These are phyloP conservation scores for Xylariaceae sp. DNA, from an alignment of 2,329 filamentous ascomycete species.

Conservation along the genomic window DNA sequence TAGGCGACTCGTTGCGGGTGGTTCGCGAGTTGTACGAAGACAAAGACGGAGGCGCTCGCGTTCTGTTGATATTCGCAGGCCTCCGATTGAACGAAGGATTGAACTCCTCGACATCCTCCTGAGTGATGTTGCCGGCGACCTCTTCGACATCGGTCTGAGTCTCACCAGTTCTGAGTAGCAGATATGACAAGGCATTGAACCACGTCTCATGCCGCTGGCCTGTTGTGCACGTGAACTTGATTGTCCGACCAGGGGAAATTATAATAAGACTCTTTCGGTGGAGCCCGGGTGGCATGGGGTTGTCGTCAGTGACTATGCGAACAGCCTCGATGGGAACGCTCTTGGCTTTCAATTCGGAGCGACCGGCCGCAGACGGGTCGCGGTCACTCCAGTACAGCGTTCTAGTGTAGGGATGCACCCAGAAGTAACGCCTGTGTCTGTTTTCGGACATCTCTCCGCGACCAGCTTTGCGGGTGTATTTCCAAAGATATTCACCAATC, in stretches of 20 bases:
- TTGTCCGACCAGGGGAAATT: slow-evolving; percentile 80
- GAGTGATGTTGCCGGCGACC: slow-evolving; percentile 58
- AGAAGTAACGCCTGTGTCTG: slow-evolving; percentile 94
- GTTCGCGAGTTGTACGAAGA: slow-evolving; percentile 80
- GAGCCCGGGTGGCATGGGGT: slow-evolving; percentile 90
- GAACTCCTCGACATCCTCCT: slow-evolving; percentile 75
- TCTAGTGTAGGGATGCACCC: slow-evolving; percentile 96
- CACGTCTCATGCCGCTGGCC: slow-evolving; percentile 96
- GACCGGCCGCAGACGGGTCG: slow-evolving; percentile 80
- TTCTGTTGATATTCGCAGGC: slow-evolving; percentile 49
- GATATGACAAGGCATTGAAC: slow-evolving; percentile 95
- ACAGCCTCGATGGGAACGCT: slow-evolving; percentile 94
- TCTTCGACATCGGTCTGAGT: slow-evolving; percentile 65
- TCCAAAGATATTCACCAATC: slow-evolving; percentile 99
- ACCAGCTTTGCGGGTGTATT: slow-evolving; percentile 95
- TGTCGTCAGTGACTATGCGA: slow-evolving; percentile 89
- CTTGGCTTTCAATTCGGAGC: slow-evolving; percentile 76
- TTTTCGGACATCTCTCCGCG: slow-evolving; percentile 86
- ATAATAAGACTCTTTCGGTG: slow-evolving; percentile 93
- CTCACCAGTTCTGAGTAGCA: slow-evolving; percentile 77
- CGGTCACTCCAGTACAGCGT: slow-evolving; percentile 96
- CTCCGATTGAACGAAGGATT: slow-evolving; percentile 63
- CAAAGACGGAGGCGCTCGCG: slow-evolving; percentile 64
- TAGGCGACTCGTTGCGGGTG: slow-evolving; percentile 67
- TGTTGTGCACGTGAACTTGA: slow-evolving; percentile 94